Evolutionary conservation across 495 filamentous ascomycete genomes (phyloP), one percentile per base, ranked within the genome.

Genomic region (Aspergillus steynii): DNA sequence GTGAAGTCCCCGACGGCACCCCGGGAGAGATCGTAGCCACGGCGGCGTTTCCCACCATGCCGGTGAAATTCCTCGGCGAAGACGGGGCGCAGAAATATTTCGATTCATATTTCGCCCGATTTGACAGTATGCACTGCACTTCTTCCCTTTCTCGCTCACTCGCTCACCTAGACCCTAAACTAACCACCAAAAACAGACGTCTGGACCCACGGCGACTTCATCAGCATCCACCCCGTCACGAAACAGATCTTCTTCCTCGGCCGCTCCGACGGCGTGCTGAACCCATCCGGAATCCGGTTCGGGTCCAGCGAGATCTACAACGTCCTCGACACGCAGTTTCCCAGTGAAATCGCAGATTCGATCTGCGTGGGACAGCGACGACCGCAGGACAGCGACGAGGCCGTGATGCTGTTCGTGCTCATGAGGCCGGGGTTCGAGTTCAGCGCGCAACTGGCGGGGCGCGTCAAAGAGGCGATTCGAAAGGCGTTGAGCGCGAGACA

Each of bases 141-240:
- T 29, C 10, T 26, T 29, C n/a, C 32, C 4, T 55, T 37, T 3
- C 32, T 34, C 29, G 15, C 29, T 20, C n/a, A 9, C 3, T 46
- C 3, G 5, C 37, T 47, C 28, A 34, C 32, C 3, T n/a, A 5
- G 1, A 15, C n/a, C 34, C 46, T 25, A n/a, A 32, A 56, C n/a
- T 4, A 26, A 53, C 31, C 4, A 34, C 2, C 31, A 42, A 14
- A 1, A 8, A 49, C 45, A 74, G 71, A 88, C 62, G 89, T 90
- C 4, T 93, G 90, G 90, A 89, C 87, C 1, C 90, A 93, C 55
- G 90, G 90, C 28, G 90, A 93, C 61, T 93, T 92, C 67, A 84
- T 89, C 60, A 79, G 80, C 45, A 76, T 89, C 50, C 87, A 92
- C 65, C 89, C 90, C 0, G 60, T 78, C 27, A 93, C 89, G 4